These are phyloP conservation scores for Glonium stellatum DNA, from an alignment of 495 filamentous ascomycete genomes.

Conservation along the genomic window DNA sequence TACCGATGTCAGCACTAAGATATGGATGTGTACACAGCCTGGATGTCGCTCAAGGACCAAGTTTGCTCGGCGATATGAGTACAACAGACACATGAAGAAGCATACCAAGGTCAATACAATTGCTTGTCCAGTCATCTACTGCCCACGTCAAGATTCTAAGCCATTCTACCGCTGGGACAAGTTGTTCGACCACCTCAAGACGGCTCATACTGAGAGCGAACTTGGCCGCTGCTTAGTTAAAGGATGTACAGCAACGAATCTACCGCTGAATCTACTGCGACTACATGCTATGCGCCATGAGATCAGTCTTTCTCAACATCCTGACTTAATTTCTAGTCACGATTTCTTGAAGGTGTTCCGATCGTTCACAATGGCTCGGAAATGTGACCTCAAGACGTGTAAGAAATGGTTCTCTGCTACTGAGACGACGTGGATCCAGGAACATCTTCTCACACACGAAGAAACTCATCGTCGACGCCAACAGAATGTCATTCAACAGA, in stretches of 20 bases:
- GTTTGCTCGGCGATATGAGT: conserved; percentile 9
- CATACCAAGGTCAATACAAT: not conserved
- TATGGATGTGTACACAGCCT: conserved; percentile 2
- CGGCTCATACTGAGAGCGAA: conserved; percentile 3
- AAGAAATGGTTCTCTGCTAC: not conserved
- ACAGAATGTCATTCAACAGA: not conserved
- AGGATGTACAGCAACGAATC: not conserved
- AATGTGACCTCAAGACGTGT: not conserved
- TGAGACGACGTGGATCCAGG: not conserved
- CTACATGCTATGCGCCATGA: not conserved
- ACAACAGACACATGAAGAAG: conserved; percentile 12
- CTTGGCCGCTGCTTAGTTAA: not conserved
- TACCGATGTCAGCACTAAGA: not conserved
- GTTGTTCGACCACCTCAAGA: conserved; percentile 1
- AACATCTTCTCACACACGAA: not conserved
- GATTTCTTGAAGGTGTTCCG: not conserved
- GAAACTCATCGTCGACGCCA: not conserved
- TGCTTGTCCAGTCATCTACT: conserved; percentile 1
- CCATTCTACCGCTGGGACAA: conserved; percentile 12
- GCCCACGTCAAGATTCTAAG: not conserved
- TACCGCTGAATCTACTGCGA: not conserved
- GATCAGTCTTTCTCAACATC: not conserved
- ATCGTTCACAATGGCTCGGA: not conserved
- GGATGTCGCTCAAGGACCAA: conserved; percentile 7
- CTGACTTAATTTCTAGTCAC: not conserved